A percentile compares a stretch with the other conserved stretches of the same genome.
phyloP scores from a whole-genome alignment of 139 green algal genomes.

The Diplosphaera chodatii region DNA sequence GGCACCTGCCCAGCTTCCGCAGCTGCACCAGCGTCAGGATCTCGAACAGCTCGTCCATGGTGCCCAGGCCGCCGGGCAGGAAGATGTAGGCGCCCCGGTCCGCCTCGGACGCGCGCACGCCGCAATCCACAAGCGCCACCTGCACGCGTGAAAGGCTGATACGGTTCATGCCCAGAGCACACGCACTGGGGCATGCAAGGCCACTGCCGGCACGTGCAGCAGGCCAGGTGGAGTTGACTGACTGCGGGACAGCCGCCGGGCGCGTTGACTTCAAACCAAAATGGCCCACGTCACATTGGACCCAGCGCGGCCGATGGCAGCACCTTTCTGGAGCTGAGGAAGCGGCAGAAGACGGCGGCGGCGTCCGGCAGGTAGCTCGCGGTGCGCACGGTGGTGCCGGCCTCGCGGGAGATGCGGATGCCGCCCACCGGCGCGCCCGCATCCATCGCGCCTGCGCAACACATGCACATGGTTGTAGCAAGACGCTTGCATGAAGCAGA shows the following conservation, averaged over 20 bases:
- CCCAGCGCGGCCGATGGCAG: too few relatives aligned
- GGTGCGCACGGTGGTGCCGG: slow-evolving; percentile 51
- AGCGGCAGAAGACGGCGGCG: slow-evolving; percentile 41
- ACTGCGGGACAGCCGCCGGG: too few relatives aligned
- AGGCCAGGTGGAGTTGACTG: too few relatives aligned
- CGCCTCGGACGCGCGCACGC: slow-evolving; percentile 24
- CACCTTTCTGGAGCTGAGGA: slow-evolving; percentile 48
- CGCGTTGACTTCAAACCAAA: too few relatives aligned
- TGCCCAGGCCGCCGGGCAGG: slow-evolving; percentile 58
- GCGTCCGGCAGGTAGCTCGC: slow-evolving; percentile 41
- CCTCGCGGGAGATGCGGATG: slow-evolving; percentile 59
- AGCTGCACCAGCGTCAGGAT: slow-evolving; percentile 55
- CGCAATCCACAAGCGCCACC: slow-evolving; percentile 44
- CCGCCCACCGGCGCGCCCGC: slow-evolving; percentile 45
- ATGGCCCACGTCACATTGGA: too few relatives aligned
- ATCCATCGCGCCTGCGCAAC: slow-evolving; percentile 40
- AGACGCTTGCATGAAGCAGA: too few relatives aligned
- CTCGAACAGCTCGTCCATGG: slow-evolving; percentile 52
- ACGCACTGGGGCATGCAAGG: too few relatives aligned
- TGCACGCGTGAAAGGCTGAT: too few relatives aligned
- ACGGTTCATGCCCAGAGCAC: too few relatives aligned
- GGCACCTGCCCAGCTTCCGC: slow-evolving; percentile 27
- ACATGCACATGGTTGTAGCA: too few relatives aligned
- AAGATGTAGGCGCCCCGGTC: slow-evolving; percentile 69
- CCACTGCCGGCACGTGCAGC: too few relatives aligned